These are phyloP conservation scores for Phialophora verrucosa DNA, from an alignment of 2,329 filamentous ascomycete species.

Conservation along the genomic window DNA sequence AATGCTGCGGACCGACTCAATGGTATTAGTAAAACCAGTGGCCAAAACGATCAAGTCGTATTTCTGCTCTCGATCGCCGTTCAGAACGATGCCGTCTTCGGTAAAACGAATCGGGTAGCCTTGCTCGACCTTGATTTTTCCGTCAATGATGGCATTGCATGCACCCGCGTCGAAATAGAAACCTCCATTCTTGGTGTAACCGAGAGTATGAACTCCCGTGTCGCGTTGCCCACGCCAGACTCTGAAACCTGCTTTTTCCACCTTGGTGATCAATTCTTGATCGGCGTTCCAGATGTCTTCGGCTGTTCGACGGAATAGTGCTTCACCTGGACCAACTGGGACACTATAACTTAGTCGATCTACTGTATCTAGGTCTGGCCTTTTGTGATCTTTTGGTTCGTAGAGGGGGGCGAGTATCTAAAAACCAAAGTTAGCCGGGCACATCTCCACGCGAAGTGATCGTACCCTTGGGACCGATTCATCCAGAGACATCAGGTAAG, in stretches of 20 bases:
- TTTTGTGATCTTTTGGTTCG: conserved; percentile 22
- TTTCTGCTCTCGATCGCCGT: conserved; percentile 4
- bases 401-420: conserved; percentile 22
- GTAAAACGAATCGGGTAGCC: conserved; percentile 62
- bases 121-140: conserved; percentile 68
- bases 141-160: conserved; percentile 62
- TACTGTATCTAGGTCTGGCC: conserved; percentile 18
- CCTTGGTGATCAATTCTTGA: conserved; percentile 20
- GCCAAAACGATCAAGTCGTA: conserved; percentile 66
- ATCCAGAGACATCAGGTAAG: conserved; percentile 18
- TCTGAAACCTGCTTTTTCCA: conserved; percentile 9
- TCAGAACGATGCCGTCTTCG: conserved; percentile 7
- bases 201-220: conserved; percentile 9
- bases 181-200: conserved; percentile 23
- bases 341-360: conserved; percentile 20
- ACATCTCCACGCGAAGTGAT: neutral
- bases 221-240: conserved; percentile 9
- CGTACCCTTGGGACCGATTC: conserved; percentile 19
- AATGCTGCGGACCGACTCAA: conserved; percentile 62
- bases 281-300: conserved; percentile 24
- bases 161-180: conserved; percentile 57
- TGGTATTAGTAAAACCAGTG: conserved; percentile 69
- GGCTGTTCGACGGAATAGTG: conserved; percentile 13
- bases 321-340: conserved; percentile 17
- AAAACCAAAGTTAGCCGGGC: neutral